Base-by-base conservation (phyloP, 176 grass and related monocot genomes). In the Hordeum vulgare region DNA sequence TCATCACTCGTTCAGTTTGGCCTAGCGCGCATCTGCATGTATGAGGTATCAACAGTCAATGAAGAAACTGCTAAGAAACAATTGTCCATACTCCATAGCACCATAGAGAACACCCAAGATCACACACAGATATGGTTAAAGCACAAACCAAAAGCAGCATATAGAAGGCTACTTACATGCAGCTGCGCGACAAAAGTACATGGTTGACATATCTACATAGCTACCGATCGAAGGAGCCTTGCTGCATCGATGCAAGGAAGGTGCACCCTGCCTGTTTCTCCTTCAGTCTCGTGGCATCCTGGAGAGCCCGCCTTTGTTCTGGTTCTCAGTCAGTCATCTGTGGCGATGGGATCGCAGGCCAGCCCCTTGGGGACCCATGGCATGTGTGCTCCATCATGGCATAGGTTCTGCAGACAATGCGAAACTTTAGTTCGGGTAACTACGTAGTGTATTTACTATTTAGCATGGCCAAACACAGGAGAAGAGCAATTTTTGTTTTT, bases 301-400 rank as follows among this genome's bases (percentile, higher is more conserved):
- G 11, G 41, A 8, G 4, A 49, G 15, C 70, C 70, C 40, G 0
- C 14, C 1, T 28, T 28, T 11, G 35, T 20, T 92, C 85, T 3
- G 1, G 15, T 29, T 92, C 62, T 2, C 59, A 61, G 11, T 4
- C 71, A 74, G 10, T 92, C 83, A 12, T 95, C 85, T 3, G 88
- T 21, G 34, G 79, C 70, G 57, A 95, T 83, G 44, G 88, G 93
- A 74, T 90, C 61, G 36, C 78, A 79, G 2, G 82, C 74, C 64
- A 86, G 81, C 1, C 83, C 63, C 58, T 88, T 92, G 71, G 88
- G 28, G 29, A 90, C 69, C 93, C 93, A 95, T 47, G 93, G 90
- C 81, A 90, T 90, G 79, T 90, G 89, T 6, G 93, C 90, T 71
- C 90, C 93, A 9, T 94, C 87, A 61, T 94, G 93, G 80, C 90